Evolutionary conservation across 208 protist genomes (phyloP).

Genomic region (Strigomonas culicis): DNA sequence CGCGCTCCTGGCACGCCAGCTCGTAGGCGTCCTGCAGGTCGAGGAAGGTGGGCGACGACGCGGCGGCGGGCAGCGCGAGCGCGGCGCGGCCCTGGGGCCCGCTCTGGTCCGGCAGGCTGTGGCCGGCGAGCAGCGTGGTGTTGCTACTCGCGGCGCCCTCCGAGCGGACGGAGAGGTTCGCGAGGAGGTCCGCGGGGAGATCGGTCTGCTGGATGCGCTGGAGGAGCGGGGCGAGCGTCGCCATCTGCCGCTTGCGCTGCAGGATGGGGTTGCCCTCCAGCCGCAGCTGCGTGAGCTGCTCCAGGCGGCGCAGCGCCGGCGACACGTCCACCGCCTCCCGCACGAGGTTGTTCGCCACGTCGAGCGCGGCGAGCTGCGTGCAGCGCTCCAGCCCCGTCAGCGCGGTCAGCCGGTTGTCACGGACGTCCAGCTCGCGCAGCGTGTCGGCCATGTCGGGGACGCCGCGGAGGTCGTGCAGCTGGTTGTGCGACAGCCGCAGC

Average conservation of each 20-base stretch:
- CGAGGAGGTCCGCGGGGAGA: conserved; percentile 13
- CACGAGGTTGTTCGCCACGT: conserved; percentile 58
- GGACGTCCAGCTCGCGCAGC: conserved; percentile 49
- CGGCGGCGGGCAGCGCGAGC: neutral
- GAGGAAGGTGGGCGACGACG: neutral
- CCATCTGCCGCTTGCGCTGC: conserved; percentile 33
- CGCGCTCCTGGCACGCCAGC: conserved; percentile 23
- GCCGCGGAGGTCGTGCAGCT: conserved; percentile 47
- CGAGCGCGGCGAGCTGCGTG: conserved; percentile 35
- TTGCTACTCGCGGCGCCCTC: conserved; percentile 22
- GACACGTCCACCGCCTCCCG: conserved; percentile 38
- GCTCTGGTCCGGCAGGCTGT: neutral
- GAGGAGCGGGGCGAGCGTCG: conserved; percentile 33
- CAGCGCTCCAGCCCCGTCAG: conserved; percentile 62
- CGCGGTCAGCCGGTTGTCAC: conserved; percentile 46
- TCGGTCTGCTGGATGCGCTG: conserved; percentile 36
- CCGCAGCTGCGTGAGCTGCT: conserved; percentile 24
- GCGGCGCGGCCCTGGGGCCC: neutral
- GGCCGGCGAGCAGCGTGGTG: conserved; percentile 17
- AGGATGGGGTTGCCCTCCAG: conserved; percentile 64
- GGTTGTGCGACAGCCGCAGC: conserved; percentile 71
- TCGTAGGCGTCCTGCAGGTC: neutral
- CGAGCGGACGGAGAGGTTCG: too few species aligned
- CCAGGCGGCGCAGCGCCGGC: conserved; percentile 21
- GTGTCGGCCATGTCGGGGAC: conserved; percentile 35